A percentile compares a stretch with the other conserved stretches of the same genome.
Conservation (phyloP, 768 basidiomycete species). For the Harrya chromipes region DNA sequence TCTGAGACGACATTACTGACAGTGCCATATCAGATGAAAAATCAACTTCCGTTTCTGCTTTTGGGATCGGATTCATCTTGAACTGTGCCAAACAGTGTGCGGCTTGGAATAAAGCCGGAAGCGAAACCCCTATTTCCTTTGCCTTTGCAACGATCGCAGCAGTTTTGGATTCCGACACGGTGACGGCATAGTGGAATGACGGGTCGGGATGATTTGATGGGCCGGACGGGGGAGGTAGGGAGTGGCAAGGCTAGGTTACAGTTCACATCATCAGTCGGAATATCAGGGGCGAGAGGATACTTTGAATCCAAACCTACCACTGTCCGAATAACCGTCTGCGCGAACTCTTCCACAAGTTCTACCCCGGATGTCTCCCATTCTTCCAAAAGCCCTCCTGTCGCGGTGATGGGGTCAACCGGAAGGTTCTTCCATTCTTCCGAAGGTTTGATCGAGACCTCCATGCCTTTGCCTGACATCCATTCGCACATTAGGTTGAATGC, state of each 20-base stretch:
- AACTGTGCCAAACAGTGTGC: conserved; percentile 21
- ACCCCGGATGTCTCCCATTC: conserved; percentile 18
- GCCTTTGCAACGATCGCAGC: conserved; percentile 9
- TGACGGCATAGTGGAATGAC: neutral
- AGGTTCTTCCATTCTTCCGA: conserved; percentile 26
- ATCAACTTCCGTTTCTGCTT: conserved; percentile 11
- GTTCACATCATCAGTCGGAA: neutral
- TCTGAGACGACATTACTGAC: conserved; percentile 2
- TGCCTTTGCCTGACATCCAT: conserved; percentile 19
- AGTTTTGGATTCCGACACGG: conserved; percentile 5
- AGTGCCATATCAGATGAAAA: conserved; percentile 8
- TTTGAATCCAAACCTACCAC: conserved; percentile 7
- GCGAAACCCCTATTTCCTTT: conserved; percentile 10
- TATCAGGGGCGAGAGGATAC: neutral
- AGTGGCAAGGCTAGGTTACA: conserved; percentile 8
- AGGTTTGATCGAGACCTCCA: conserved; percentile 10
- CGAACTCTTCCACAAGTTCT: conserved; percentile 13
- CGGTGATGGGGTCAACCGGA: conserved; percentile 25
- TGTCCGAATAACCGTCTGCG: neutral
- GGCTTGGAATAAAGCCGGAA: conserved; percentile 20
- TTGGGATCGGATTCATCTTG: conserved; percentile 20
- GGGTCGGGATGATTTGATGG: conserved; percentile 11
- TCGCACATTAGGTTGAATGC: conserved; percentile 21
- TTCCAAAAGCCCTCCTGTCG: conserved; percentile 18
- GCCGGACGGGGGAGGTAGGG: conserved; percentile 5